Percentiles rank a stretch among this genome's conserved stretches.
Evolutionary conservation across 2,329 filamentous ascomycete species (phyloP).

Genomic region (Colletotrichum sp.): DNA sequence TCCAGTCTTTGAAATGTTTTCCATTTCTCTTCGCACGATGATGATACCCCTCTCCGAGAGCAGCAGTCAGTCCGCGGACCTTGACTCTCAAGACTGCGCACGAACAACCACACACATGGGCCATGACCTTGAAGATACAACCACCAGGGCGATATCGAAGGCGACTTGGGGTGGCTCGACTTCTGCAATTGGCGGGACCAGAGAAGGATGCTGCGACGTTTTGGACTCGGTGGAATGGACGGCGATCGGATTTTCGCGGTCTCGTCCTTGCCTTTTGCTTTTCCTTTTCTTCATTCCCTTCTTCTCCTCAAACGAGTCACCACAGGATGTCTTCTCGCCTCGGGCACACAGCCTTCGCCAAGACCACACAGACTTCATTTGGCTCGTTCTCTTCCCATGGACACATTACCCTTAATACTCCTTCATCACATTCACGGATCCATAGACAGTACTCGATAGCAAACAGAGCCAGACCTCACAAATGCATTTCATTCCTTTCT

Average conservation of each 20-base stretch:
- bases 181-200: neutral
- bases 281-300: neutral
- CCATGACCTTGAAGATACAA: neutral
- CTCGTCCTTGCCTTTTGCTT: neutral
- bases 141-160: neutral
- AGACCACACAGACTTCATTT: neutral
- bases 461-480: neutral
- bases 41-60: neutral
- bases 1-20: neutral
- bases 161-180: neutral
- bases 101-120: neutral
- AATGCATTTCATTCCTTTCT: neutral
- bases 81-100: neutral
- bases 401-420: neutral
- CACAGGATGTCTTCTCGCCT: neutral
- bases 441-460: neutral
- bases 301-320: neutral
- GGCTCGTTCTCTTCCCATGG: neutral
- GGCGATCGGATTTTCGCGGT: neutral
- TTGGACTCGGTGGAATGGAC: neutral
- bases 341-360: rapidly evolving
- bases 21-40: neutral
- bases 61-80: neutral
- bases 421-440: neutral
- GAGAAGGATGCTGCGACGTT: neutral